Base-by-base conservation (phyloP, 139 green algal genomes). In the Pycnococcus provasolii region DNA sequence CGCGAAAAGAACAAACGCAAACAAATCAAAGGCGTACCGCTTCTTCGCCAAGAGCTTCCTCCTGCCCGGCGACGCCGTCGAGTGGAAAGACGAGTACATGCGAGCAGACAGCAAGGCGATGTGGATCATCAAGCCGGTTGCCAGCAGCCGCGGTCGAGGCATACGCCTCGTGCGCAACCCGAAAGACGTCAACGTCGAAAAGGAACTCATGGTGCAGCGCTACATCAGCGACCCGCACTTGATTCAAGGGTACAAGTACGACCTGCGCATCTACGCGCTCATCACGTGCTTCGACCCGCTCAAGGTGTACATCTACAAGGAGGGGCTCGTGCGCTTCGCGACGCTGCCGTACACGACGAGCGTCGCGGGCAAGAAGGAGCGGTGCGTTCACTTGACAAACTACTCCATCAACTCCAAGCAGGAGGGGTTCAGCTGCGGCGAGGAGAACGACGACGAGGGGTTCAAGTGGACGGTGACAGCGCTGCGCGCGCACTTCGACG, bases 381-480 rank as follows among this genome's bases (percentile, higher is more conserved):
- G 75, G 53, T 81, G 66, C 59, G 72, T 86, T 53, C 85, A 90
- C 67, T 75, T 90, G 39, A 90, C 85, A 9, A 90, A 90, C 76
- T 87, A 84, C 80, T 84, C 66, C 48, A 62, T 90, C 42, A 90
- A 89, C 76, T 84, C 80, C 26, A 71, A 71, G 11, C 53, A 50
- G 3, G 11, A 54, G 40, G 53, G 55, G 44, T 78, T 78, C 62
- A 62, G 9, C 6, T 42, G 15, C 9, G 58, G 40, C 67, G 44
- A 59, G 13, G 58, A 60, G 42, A 53, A 68, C 42, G 75, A 73
- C 62, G 65, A 52, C 26, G 57, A 60, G 51, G 53, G 62, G 44
- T 64, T 45, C 66, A 83, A 86, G 67, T 84, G 77, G 80, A 77
- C 52, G 55, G 53, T 86, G 8, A 15, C 37, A 8, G 75, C 70